Evolutionary conservation across 768 basidiomycete species (phyloP).

Genomic region (Punctularia strigosozonata): DNA sequence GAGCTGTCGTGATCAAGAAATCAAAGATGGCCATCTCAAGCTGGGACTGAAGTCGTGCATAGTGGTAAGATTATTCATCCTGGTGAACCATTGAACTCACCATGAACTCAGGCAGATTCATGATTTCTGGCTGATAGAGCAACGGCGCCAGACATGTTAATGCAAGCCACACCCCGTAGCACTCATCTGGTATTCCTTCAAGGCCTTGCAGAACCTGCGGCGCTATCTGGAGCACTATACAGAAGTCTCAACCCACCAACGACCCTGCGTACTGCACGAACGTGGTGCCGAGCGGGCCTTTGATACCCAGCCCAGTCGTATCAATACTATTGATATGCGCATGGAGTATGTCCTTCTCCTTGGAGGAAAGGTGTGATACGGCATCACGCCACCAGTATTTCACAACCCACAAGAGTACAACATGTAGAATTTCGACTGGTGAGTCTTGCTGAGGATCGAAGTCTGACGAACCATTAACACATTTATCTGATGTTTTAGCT

Average conservation of each 20-base stretch:
- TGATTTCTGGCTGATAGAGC: constrained; percentile 13
- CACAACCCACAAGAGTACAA: constrained; percentile 27
- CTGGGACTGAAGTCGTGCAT: constrained; percentile 2
- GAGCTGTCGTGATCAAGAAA: constrained; percentile 8
- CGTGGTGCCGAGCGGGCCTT: constrained; percentile 5
- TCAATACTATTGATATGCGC: constrained; percentile 5
- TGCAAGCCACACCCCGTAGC: constrained; percentile 11
- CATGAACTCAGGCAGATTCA: constrained; percentile 8
- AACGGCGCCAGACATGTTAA: constrained; percentile 10
- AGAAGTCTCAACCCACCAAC: constrained; percentile 18
- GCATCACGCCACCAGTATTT: constrained; percentile 31
- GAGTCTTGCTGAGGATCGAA: constrained; percentile 14
- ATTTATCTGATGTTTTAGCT: no score
- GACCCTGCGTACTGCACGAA: constrained; percentile 12
- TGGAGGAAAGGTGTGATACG: constrained; percentile 18
- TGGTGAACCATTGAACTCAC: constrained; percentile 2
- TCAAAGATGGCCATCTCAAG: constrained; percentile 10
- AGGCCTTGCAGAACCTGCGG: constrained; percentile 23
- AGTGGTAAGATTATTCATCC: background rate
- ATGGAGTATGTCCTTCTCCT: constrained; percentile 21
- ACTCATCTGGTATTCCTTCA: constrained; percentile 5
- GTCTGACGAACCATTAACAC: no score
- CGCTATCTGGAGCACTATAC: constrained; percentile 20
- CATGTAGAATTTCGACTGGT: constrained; percentile 32
- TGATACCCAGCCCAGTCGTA: constrained; percentile 10